Evolutionary conservation across 805 yeast species (phyloP), one percentile per base, ranked within the genome.

Genomic region (Ogataea glucozyma): DNA sequence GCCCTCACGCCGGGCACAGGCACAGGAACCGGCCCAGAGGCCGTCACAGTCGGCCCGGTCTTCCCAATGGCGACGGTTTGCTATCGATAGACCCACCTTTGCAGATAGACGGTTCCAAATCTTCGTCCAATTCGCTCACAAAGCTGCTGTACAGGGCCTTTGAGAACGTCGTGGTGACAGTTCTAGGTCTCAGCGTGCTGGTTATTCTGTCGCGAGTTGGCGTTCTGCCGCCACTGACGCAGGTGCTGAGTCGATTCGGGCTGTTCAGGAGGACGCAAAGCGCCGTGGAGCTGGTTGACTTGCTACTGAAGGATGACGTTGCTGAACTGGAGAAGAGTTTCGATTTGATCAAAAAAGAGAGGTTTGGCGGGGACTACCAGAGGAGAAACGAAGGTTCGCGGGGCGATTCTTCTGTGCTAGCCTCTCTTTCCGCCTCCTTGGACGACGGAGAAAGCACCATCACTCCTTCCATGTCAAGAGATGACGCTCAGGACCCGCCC

Each of bases 101-200:
- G 6, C 40, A 45, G 12, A 20, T 37, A 22, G 49, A 38, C 9
- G 13, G 26, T 11, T 27, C 49, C 7, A 27, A 30, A 3, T 26
- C 43, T 6, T 56, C 62, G 32, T 32, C 38, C 7, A 48, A 57
- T 1, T 52, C 64, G 2, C 38, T 62, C 24, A 45, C 53, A 1
- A 53, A 50, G 14, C 33, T 63, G 6, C 31, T 59, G 0, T 53
- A 50, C 29, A 52, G 65, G 17, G 63, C 64, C 2, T 55, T 72
- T 40, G 84, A 79, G 51, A 81, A 78, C 51, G 64, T 76, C n/a
- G 50, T 72, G 4, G 75, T 76, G 13, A 67, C 79, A 7, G 38
- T 66, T 4, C 50, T 69, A 1, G 62, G 74, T 7, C 40, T 72
- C 14, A 40, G 61, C 1, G 56, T 73, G 2, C 54, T 73, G 5